Evolutionary conservation across 108 stramenopile species (phyloP), one percentile per base, ranked within the genome.

Genomic region (Cyclostephanos tholiformis): DNA sequence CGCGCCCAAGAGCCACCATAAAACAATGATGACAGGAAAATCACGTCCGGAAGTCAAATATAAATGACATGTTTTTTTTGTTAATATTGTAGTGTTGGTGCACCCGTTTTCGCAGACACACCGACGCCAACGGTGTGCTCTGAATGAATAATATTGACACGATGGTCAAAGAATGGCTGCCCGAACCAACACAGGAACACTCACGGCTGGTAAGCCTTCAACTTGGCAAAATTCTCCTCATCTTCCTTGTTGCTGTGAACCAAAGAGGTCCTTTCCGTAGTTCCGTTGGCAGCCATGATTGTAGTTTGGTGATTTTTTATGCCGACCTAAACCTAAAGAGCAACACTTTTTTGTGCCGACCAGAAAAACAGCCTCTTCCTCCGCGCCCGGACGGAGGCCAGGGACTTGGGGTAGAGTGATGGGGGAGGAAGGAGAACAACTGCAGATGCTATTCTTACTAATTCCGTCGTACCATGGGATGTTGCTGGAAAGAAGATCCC

Each of bases 181-280:
- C 12, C 30, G 49, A 46, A 60, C 22, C 36, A 14, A 41, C 39
- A 53, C 41, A 30, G 14, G 48, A 26, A 32, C 20, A 56, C 93
- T 87, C 83, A 94, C 93, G 85, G 85, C 73, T 94, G 93, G 79
- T 94, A 94, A 17, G 77, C 87, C 87, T 94, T 94, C 69, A 94
- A 72, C 64, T 86, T 83, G 56, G 72, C 67, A 41, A 94, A 68
- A 74, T 91, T 83, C 60, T 91, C 89, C 58, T 69, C 78, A n/a
- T 79, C 77, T 27, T 90, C 91, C 30, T 79, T 86, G 59, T 69
- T 72, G 8, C 63, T 83, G 30, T 46, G 51, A 68, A 91, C 75
- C 67, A 94, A 87, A 26, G 91, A 84, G 74, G 88, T 91, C 53
- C 77, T 86, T 82, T 94, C 93, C 25, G 84, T 79, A 50, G 83